Evolutionary conservation across 2,329 filamentous ascomycete species (phyloP), one percentile per base, ranked within the genome.

Genomic region (Neoscytalidium dimidiatum): DNA sequence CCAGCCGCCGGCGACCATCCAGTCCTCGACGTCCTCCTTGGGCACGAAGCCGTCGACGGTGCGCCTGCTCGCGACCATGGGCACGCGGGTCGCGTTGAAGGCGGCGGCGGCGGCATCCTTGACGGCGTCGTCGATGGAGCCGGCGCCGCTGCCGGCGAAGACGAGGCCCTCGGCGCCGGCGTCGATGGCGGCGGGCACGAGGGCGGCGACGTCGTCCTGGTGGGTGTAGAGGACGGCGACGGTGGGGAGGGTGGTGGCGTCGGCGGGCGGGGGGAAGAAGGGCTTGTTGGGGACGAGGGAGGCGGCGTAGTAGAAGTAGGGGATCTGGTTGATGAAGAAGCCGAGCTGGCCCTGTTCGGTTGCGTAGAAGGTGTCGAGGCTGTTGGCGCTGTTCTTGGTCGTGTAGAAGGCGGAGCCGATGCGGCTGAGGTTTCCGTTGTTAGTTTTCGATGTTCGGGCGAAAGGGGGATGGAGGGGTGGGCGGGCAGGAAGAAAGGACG

Each of bases 341-440:
- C 87, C 87, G 0, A 89, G 78, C 66, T 82, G 82, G 1, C 86
- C 85, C 68, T 81, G 80, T 74, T 90, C 87, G 14, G 77, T 77
- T 1, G 83, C 81, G 71, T 82, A 83, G 80, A 90, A 90, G 7
- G 86, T 87, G 70, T 89, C 87, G 56, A 88, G 78, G 1, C 83
- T 80, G 75, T 89, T 89, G 57, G 86, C 85, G 69, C 88, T 85
- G 33, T 83, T 86, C 76, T 90, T 90, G 61, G 84, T 85, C 3
- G 79, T 84, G 74, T 85, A 89, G 70, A 83, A 87, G 19, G 85
- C 83, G 21, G 78, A 81, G 4, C 81, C 82, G 68, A 89, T 88
- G 64, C 86, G 83, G 73, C 66, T 69, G 49, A 1, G 21, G n/a
- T 5, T n/a, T 2, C 1, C 17, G 38, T 56, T 23, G n/a, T 49